Evolutionary conservation across 306 rosid species (phyloP), one percentile per base, ranked within the genome.

Genomic region (Corylus americana): DNA sequence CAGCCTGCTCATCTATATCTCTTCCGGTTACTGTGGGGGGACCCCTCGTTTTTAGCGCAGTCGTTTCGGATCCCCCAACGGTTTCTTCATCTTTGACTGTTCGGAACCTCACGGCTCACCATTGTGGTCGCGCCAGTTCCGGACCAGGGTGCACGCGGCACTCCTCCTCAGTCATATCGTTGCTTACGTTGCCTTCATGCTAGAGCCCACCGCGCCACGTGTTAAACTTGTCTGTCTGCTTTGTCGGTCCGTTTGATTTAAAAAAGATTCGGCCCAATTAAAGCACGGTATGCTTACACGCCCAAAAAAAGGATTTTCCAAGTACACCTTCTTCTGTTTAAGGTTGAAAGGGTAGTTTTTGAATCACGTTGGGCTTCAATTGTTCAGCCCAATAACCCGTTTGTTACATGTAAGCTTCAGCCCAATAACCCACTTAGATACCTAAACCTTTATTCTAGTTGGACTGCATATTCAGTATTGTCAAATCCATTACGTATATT

Each of bases 11-110:
- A 48, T 70, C 11, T 22, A 12, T 48, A 5, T 20, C 14, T 64
- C 14, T 25, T 14, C 1, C 2, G 49, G 70, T 50, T 8, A 37
- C 42, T 6, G 9, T 8, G 58, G 11, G 54, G 77, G 61, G 12
- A 18, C 17, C 20, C 31, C 37, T 64, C 8, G 63, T 55, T 45
- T 72, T 64, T 31, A 50, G 81, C 77, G 48, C 72, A 57, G 31
- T 59, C 11, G 10, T 85, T 89, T 86, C 67, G 77, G 92, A 86
- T 83, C 83, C 25, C 25, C 12, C 4, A 51, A 82, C 74, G 9
- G 51, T 53, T 77, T 58, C 9, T 18, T 5, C 37, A 39, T 4
- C 63, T 74, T 79, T 74, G 66, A 75, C 44, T 61, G 39, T 7
- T 20, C 42, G 55, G 9, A 3, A 1, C 14, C 14, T n/a, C 61